Percentiles rank a stretch among this genome's conserved stretches.
Conservation (phyloP, 257 asterid species). For the Galeopsis tetrahit region DNA sequence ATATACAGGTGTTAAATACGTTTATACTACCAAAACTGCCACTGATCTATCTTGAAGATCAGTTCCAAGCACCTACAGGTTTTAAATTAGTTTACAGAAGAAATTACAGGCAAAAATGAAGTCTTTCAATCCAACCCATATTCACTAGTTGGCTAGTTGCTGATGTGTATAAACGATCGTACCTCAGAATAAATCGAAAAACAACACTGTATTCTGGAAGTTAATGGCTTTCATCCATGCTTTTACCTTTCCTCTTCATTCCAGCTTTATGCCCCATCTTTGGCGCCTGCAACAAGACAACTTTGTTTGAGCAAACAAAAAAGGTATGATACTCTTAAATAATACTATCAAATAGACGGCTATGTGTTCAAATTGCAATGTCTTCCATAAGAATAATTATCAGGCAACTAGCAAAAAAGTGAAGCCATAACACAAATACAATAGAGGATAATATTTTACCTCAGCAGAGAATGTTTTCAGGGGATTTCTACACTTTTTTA, state of each 20-base stretch:
- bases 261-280: constrained; percentile 57
- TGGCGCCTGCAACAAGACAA: constrained; percentile 53
- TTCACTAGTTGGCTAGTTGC: not conserved
- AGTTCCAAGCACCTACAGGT: constrained; percentile 7
- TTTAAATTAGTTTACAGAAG: not conserved
- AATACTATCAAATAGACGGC: not conserved
- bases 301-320: not conserved
- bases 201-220: constrained; percentile 35
- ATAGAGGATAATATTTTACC: constrained; percentile 47
- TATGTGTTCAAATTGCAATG: not conserved
- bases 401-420: constrained; percentile 19
- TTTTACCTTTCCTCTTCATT: constrained; percentile 65
- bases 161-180: not conserved
- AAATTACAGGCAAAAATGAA: not conserved
- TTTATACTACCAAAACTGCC: constrained; percentile 23
- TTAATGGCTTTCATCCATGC: constrained; percentile 41
- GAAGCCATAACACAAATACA: not conserved
- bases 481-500: constrained; percentile 71
- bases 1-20: not conserved
- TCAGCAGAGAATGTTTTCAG: constrained; percentile 81
- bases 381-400: not conserved
- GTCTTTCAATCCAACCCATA: not conserved
- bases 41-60: constrained; percentile 4
- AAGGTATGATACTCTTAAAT: not conserved
- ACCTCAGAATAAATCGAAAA: constrained; percentile 29